phyloP scores from a whole-genome alignment of 148 eudicot genomes.

The Camellia sinensis region DNA sequence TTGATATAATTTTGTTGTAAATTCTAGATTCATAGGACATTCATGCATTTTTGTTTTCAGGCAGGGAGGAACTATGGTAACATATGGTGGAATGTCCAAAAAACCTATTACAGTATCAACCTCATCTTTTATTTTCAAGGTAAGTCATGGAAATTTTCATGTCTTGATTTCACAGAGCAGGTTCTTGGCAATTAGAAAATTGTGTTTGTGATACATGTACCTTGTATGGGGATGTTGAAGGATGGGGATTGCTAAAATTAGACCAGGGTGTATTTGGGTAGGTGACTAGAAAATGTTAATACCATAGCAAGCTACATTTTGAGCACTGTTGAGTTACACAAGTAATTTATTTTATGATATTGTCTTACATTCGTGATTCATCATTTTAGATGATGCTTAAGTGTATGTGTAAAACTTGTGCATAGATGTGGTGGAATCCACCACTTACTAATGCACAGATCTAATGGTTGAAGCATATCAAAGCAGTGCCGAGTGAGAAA shows the following conservation, averaged over 20 bases:
- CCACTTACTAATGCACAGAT: too few species aligned
- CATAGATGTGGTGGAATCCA: too few species aligned
- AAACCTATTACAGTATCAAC: slow-evolving; percentile 80
- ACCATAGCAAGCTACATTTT: neutral
- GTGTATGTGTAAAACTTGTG: too few species aligned
- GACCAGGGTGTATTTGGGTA: too few species aligned
- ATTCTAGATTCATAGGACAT: neutral
- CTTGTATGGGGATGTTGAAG: neutral
- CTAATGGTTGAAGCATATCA: too few species aligned
- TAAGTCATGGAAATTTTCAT: slow-evolving; percentile 20
- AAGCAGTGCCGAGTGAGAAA: too few species aligned
- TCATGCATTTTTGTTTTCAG: slow-evolving; percentile 31
- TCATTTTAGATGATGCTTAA: too few species aligned
- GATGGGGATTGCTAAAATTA: neutral
- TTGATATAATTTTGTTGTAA: neutral
- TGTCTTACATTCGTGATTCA: neutral
- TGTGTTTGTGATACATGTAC: neutral
- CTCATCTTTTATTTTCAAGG: slow-evolving; percentile 91
- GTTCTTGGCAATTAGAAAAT: neutral
- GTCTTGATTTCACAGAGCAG: slow-evolving; percentile 8
- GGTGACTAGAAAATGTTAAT: neutral
- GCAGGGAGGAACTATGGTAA: slow-evolving; percentile 95
- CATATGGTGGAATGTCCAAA: slow-evolving; percentile 98
- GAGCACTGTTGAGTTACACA: neutral
- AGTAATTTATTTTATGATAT: neutral